phyloP scores from a whole-genome alignment of 148 eudicot genomes.

The Amaranthus hypochondriacus region DNA sequence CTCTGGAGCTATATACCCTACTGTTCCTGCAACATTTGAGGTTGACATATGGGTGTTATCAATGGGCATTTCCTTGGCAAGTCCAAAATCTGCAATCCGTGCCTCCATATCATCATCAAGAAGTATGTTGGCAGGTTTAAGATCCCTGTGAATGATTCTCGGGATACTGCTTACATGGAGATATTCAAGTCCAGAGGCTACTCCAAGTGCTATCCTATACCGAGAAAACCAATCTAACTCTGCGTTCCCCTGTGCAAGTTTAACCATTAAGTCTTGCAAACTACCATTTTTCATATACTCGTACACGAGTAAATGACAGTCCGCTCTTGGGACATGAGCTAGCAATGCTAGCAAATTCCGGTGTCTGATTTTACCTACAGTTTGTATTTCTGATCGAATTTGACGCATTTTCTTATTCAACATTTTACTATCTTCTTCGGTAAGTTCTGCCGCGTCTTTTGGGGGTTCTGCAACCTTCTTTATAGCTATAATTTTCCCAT shows the following conservation, averaged over 20 bases:
- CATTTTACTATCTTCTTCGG: conserved; percentile 71
- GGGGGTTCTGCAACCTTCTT: conserved; percentile 63
- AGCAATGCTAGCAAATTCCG: conserved; percentile 73
- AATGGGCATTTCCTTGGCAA: conserved; percentile 73
- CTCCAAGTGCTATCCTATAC: conserved; percentile 55
- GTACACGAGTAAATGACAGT: conserved; percentile 77
- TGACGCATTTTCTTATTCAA: conserved; percentile 74
- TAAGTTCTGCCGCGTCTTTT: conserved; percentile 47
- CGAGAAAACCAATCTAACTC: conserved; percentile 69
- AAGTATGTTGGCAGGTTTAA: conserved; percentile 80
- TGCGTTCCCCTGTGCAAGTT: conserved; percentile 32
- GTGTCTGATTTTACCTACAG: conserved; percentile 88
- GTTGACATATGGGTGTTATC: conserved; percentile 61
- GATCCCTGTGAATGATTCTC: conserved; percentile 78
- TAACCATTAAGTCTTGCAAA: conserved; percentile 52
- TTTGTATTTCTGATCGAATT: conserved; percentile 66
- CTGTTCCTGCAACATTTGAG: conserved; percentile 74
- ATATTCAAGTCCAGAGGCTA: conserved; percentile 85
- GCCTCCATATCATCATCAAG: conserved; percentile 94
- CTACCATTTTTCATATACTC: conserved; percentile 97
- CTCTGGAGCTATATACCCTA: conserved; percentile 93
- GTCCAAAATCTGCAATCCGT: conserved; percentile 84
- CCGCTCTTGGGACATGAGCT: conserved; percentile 76
- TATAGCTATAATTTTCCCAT: conserved; percentile 70
- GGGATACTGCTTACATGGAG: conserved; percentile 64